Evolutionary conservation across 163 green algal genomes (phyloP).

Genomic region (Dunaliella salina): DNA sequence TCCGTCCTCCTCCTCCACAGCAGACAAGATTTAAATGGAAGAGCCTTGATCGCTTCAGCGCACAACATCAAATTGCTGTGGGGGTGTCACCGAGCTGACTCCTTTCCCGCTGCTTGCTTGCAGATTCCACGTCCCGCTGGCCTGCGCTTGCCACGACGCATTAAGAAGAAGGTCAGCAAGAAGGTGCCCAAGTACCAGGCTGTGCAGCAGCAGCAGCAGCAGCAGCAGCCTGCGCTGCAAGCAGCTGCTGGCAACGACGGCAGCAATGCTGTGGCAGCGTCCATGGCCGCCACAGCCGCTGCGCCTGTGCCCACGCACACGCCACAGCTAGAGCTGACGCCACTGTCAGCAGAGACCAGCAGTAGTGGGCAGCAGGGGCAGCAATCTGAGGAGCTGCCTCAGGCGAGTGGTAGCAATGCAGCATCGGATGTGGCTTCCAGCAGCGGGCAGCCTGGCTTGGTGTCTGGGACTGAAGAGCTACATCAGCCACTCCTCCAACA

Average conservation of each 20-base stretch:
- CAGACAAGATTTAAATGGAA: too few relatives aligned
- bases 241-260: neutral
- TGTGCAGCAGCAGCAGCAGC: neutral
- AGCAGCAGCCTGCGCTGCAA: neutral
- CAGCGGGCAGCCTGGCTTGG: too few relatives aligned
- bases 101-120: neutral
- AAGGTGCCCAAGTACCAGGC: conserved; percentile 9
- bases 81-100: too few relatives aligned
- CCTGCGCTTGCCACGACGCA: neutral
- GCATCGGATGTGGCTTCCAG: too few relatives aligned
- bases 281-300: neutral
- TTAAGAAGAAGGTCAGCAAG: conserved; percentile 23
- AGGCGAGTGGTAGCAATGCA: too few relatives aligned
- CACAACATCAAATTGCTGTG: too few relatives aligned
- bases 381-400: neutral
- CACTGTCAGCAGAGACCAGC: neutral
- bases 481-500: neutral
- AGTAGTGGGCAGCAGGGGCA: neutral
- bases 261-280: neutral
- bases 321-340: neutral
- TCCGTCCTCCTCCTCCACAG: too few relatives aligned
- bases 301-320: neutral
- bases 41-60: too few relatives aligned
- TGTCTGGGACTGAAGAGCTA: too few relatives aligned
- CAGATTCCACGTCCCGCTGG: conserved; percentile 3